Conservation (phyloP, 306 rosid genomes). For the Cucurbita pepo region DNA sequence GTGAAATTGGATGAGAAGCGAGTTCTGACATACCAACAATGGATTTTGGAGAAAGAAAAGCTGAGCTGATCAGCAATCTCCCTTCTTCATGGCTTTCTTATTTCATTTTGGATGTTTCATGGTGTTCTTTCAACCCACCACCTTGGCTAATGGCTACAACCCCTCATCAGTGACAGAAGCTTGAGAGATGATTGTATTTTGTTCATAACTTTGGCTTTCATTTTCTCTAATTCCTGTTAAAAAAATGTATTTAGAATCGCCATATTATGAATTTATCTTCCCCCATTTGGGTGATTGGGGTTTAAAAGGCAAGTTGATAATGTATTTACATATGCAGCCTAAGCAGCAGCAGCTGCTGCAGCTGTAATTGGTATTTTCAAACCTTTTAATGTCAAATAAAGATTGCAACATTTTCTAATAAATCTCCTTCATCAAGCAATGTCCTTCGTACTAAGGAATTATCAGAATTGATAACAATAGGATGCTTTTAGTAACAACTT, state of each 20-base stretch:
- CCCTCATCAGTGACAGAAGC: neutral
- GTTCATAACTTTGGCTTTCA: conserved; percentile 4
- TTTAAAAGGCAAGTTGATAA: neutral
- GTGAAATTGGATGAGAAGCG: conserved; percentile 37
- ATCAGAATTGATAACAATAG: neutral
- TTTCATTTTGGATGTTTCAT: neutral
- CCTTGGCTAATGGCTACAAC: neutral
- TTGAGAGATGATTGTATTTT: neutral
- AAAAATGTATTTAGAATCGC: conserved; percentile 3
- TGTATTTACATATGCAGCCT: neutral
- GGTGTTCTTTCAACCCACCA: neutral
- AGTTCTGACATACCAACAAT: conserved; percentile 29
- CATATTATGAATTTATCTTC: neutral
- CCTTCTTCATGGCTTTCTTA: neutral
- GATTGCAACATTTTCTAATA: neutral
- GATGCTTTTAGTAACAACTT: neutral
- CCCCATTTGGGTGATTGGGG: neutral
- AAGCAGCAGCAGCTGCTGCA: neutral
- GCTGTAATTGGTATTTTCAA: neutral
- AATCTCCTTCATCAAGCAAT: neutral
- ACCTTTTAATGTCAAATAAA: neutral
- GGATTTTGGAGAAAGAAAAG: conserved; percentile 62
- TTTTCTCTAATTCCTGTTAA: neutral
- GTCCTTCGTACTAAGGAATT: neutral
- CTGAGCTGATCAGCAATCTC: conserved; percentile 28